Percentiles rank a stretch among this genome's conserved stretches.
Evolutionary conservation across 345 rosid species (phyloP).

Genomic region (Nasturtium officinale): DNA sequence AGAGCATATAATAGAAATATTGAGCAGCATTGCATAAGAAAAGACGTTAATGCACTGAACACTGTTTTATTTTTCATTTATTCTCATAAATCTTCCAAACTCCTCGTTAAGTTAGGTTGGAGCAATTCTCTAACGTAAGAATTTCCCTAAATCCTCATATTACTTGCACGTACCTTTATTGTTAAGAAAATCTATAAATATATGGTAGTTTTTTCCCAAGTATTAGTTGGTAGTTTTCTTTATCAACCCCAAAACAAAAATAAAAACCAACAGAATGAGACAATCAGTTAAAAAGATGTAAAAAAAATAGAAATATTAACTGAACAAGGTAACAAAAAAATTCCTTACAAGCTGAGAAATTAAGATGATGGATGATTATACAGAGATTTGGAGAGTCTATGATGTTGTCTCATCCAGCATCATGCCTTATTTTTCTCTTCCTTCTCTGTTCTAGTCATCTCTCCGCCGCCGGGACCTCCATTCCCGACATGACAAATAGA

Average conservation of each 20-base stretch:
- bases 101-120: background rate
- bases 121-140: background rate
- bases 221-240: background rate
- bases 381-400: conserved; percentile 12
- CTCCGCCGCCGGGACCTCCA: background rate
- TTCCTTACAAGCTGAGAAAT: background rate
- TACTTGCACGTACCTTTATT: background rate
- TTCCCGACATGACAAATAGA: background rate
- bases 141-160: background rate
- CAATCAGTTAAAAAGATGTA: background rate
- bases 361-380: background rate
- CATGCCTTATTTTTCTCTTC: conserved; percentile 13
- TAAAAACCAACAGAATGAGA: conserved; percentile 4
- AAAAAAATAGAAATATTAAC: conserved; percentile 13
- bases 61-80: no score
- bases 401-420: conserved; percentile 15
- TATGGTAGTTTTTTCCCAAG: background rate
- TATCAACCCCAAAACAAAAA: background rate
- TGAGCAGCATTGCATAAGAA: no score
- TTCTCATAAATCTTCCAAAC: background rate
- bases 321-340: conserved; percentile 12
- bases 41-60: no score
- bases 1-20: no score
- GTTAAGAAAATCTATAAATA: conserved; percentile 3
- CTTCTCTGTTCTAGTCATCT: conserved; percentile 4